These are phyloP conservation scores for Cerioporus squamosus DNA, from an alignment of 1,284 basidiomycete species.

Conservation along the genomic window DNA sequence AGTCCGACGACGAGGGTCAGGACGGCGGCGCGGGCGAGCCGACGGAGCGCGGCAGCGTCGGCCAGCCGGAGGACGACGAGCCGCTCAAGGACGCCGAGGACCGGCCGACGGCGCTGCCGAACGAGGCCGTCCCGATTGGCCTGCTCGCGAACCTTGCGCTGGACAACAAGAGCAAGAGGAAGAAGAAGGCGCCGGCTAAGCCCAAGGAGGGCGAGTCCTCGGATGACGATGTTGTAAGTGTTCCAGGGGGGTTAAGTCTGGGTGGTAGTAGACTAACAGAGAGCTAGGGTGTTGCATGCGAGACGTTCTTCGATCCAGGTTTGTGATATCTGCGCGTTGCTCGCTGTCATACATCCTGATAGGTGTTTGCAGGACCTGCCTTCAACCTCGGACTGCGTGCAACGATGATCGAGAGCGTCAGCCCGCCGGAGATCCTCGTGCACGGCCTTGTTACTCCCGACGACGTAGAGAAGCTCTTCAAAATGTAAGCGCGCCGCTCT, in stretches of 20 bases:
- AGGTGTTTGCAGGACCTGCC: slow-evolving; percentile 48
- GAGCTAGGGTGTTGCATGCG: slow-evolving; percentile 71
- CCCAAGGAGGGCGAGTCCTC: slow-evolving; percentile 45
- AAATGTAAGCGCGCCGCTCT: slow-evolving; percentile 55
- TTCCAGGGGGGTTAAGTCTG: neutral
- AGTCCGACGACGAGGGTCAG: slow-evolving; percentile 30
- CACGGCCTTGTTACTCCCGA: slow-evolving; percentile 80
- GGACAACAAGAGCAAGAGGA: slow-evolving; percentile 49
- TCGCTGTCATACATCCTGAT: neutral
- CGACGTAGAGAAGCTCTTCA: slow-evolving; percentile 83
- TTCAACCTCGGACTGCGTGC: slow-evolving; percentile 71
- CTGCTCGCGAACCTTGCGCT: slow-evolving; percentile 73
- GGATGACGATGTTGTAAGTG: slow-evolving; percentile 69
- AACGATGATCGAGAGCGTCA: slow-evolving; percentile 77
- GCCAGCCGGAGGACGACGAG: slow-evolving; percentile 33
- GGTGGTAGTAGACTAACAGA: no score
- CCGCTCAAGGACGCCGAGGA: slow-evolving; percentile 40
- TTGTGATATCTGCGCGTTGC: neutral
- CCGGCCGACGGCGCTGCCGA: slow-evolving; percentile 58
- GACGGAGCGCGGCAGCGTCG: slow-evolving; percentile 33
- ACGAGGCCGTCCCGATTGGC: slow-evolving; percentile 72
- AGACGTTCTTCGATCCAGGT: slow-evolving; percentile 81
- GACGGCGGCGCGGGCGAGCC: slow-evolving; percentile 24
- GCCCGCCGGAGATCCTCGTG: slow-evolving; percentile 82
- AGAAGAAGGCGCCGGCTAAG: slow-evolving; percentile 34